Percentiles rank a stretch among this genome's conserved stretches.
Evolutionary conservation across 345 rosid genomes (phyloP).

Genomic region (Alliaria petiolata): DNA sequence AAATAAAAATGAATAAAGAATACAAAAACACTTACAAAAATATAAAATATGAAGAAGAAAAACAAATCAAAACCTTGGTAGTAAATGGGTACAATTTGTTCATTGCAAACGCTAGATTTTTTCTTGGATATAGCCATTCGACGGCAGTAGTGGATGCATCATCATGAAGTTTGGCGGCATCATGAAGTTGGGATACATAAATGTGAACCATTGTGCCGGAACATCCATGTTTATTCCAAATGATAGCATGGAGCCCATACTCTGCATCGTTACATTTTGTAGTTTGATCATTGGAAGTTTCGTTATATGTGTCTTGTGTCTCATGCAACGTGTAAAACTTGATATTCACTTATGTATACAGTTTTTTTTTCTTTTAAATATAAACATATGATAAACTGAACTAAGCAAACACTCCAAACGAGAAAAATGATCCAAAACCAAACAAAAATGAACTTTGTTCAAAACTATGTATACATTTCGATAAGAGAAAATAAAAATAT

Average conservation of each 20-base stretch:
- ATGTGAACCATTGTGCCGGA: slow-evolving; percentile 4
- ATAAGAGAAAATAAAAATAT: neutral
- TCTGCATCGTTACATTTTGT: slow-evolving; percentile 4
- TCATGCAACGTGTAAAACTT: neutral
- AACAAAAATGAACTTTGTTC: neutral
- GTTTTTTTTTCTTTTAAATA: too few relatives aligned
- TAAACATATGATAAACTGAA: neutral
- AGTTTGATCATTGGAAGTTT: neutral
- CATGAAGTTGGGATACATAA: neutral
- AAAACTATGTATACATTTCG: neutral
- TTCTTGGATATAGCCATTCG: neutral
- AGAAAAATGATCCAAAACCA: neutral
- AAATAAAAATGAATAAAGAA: neutral
- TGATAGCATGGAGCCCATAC: neutral
- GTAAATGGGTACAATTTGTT: neutral
- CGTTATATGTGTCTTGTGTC: neutral
- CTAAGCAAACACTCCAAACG: neutral
- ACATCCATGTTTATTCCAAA: neutral
- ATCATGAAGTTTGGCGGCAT: too few relatives aligned
- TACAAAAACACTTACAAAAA: too few relatives aligned
- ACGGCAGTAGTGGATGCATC: too few relatives aligned
- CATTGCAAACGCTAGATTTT: neutral
- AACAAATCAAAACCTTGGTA: neutral
- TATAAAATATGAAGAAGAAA: neutral
- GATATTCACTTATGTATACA: neutral